Base-by-base conservation (phyloP, 176 grass and related monocot species). In the Avena atlantica region DNA sequence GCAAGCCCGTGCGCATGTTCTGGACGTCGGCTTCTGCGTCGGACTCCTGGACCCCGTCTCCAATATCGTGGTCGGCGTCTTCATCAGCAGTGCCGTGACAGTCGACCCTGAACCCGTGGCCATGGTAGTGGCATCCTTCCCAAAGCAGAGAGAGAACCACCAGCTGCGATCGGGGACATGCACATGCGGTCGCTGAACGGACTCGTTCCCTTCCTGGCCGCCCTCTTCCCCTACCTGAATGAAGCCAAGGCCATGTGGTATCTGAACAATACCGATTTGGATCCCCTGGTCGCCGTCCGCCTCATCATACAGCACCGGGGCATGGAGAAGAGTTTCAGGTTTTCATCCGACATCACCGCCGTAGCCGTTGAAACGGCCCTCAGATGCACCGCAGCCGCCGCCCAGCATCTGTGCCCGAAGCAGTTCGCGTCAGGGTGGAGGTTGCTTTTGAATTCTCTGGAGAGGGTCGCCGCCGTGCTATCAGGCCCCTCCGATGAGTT, bases 221-320 rank as follows among this genome's bases (percentile, higher is more conserved):
- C n/a, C 53, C 36, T 83, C 21, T 83, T 83, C 66, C 81, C 81
- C 36, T 48, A 83, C 81, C 81, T 83, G 68, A 40, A 36, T 2
- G n/a, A 83, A 6, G 13, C 34, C 1, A 56, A 83, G 68, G 68
- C 81, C 13, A 0, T 58, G 53, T 14, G 7, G n/a, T 83, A 83
- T 40, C 68, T 83, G 5, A 23, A 20, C 34, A 55, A 37, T 0
- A 53, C 68, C 4, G 68, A 29, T 0, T 0, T 37, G 0, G 68
- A 83, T 29, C 68, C 69, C n/a, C 2, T 83, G 2, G 81, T 58
- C n/a, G 81, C 81, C 17, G 27, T 29, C 1, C 65, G 15, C 44
- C 60, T 83, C 50, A 9, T 83, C 66, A 56, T 71, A 50, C 1
- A 25, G 3, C 15, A 51, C 2, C 81, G 53, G 4, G 81, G 81